Evolutionary conservation across 1,284 basidiomycete species (phyloP).

Genomic region (Somion occarium): DNA sequence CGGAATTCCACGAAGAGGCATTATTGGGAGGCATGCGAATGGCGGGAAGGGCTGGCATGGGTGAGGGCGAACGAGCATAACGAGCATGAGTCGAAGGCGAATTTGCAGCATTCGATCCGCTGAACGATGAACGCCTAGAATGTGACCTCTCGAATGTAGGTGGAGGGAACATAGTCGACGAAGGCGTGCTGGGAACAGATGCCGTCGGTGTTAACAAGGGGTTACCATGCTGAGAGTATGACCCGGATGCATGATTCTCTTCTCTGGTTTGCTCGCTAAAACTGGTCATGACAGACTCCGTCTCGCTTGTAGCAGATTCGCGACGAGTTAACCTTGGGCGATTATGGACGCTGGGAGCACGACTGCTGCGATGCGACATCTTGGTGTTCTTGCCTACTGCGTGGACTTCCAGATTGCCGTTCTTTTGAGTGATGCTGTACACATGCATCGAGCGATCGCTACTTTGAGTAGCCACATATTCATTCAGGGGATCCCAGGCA

Average conservation of each 20-base stretch:
- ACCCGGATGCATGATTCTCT: constrained; percentile 22
- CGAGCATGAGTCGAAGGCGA: constrained; percentile 64
- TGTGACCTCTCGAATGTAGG: constrained; percentile 61
- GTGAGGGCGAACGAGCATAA: constrained; percentile 83
- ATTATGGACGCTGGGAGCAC: constrained; percentile 55
- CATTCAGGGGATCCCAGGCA: constrained; percentile 93
- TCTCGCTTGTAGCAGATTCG: constrained; percentile 73
- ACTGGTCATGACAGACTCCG: constrained; percentile 54
- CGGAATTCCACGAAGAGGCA: constrained; percentile 44
- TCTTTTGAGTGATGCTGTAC: constrained; percentile 74
- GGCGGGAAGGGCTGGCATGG: constrained; percentile 86
- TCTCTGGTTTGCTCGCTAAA: constrained; percentile 44
- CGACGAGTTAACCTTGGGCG: constrained; percentile 60
- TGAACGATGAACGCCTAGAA: constrained; percentile 86
- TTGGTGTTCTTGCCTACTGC: constrained; percentile 78
- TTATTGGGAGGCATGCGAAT: constrained; percentile 59
- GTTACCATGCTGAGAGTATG: constrained; percentile 17
- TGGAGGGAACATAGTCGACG: constrained; percentile 68
- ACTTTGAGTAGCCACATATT: constrained; percentile 93
- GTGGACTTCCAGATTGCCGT: constrained; percentile 80
- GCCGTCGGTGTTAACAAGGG: constrained; percentile 63
- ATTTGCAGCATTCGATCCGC: constrained; percentile 71
- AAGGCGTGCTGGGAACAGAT: constrained; percentile 52
- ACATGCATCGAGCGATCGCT: constrained; percentile 91
- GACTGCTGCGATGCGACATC: constrained; percentile 63